Percentiles rank a stretch among this genome's conserved stretches.
Evolutionary conservation across 1,284 basidiomycete genomes (phyloP).

Genomic region (Fomitopsis palustris): DNA sequence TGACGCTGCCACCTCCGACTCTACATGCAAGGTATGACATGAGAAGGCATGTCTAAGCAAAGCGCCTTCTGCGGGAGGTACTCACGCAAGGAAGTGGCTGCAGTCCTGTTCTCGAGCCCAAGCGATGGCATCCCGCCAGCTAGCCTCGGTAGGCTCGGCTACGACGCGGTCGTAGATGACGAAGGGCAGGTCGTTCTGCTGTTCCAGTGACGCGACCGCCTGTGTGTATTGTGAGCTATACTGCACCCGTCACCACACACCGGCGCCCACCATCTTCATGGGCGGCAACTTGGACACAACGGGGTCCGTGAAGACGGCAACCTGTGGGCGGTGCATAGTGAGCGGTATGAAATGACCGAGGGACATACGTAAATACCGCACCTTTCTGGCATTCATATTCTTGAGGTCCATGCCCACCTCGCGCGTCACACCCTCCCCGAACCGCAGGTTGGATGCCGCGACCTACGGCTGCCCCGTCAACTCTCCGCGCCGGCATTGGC

Average conservation of each 20-base stretch:
- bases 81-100: slow-evolving; percentile 88
- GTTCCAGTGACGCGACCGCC: slow-evolving; percentile 77
- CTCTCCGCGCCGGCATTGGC: neutral
- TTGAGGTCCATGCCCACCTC: slow-evolving; percentile 95
- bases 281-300: slow-evolving; percentile 81
- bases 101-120: slow-evolving; percentile 88
- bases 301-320: slow-evolving; percentile 92
- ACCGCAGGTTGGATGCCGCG: slow-evolving; percentile 87
- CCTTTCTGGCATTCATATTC: slow-evolving; percentile 85
- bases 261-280: slow-evolving; percentile 63
- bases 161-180: slow-evolving; percentile 85
- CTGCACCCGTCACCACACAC: slow-evolving; percentile 24
- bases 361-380: slow-evolving; percentile 21
- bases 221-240: slow-evolving; percentile 26
- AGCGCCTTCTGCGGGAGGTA: neutral
- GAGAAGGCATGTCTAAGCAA: neutral
- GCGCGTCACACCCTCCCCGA: slow-evolving; percentile 84
- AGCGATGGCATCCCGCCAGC: slow-evolving; percentile 82
- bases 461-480: slow-evolving; percentile 46
- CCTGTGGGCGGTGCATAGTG: slow-evolving; percentile 43
- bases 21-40: slow-evolving; percentile 32
- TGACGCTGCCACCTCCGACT: slow-evolving; percentile 93
- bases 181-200: slow-evolving; percentile 71
- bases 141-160: slow-evolving; percentile 91
- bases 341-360: neutral